These are phyloP conservation scores for Gaertneriomyces sp. DNA, from an alignment of 192 early-diverging fungal genomes.

Conservation along the genomic window DNA sequence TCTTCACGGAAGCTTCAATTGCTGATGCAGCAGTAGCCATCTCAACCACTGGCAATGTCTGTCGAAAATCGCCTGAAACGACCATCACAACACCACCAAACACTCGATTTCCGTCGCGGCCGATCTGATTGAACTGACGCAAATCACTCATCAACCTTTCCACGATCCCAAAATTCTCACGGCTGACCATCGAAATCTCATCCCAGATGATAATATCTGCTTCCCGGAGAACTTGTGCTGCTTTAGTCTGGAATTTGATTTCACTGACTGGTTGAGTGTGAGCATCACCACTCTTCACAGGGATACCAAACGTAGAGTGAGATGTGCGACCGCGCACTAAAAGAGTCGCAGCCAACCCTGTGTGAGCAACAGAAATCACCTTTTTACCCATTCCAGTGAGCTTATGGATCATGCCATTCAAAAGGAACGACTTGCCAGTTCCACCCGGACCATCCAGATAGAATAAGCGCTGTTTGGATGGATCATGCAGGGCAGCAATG, in stretches of 20 bases:
- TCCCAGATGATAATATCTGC: not conserved
- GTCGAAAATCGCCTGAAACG: conserved; percentile 1
- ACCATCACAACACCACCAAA: not conserved
- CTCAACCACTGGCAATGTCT: not conserved
- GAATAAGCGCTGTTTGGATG: too few species aligned
- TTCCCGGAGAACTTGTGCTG: not conserved
- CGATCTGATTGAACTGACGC: not conserved
- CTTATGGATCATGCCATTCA: not conserved
- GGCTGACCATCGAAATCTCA: not conserved
- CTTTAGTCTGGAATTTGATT: too few species aligned
- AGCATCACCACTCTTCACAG: too few species aligned
- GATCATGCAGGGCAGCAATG: too few species aligned
- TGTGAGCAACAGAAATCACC: not conserved
- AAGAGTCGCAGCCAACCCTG: conserved; percentile 3
- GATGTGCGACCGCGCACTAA: not conserved
- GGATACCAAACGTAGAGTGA: not conserved
- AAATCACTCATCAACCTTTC: not conserved
- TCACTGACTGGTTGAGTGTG: too few species aligned
- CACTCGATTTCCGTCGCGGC: too few species aligned
- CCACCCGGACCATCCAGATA: conserved; percentile 1
- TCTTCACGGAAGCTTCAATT: not conserved
- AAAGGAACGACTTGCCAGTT: conserved; percentile 6
- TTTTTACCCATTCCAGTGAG: not conserved
- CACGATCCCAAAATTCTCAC: not conserved
- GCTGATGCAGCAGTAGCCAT: not conserved